These are phyloP conservation scores for Arabis hirsuta DNA, from an alignment of 345 rosid genomes.

Conservation along the genomic window DNA sequence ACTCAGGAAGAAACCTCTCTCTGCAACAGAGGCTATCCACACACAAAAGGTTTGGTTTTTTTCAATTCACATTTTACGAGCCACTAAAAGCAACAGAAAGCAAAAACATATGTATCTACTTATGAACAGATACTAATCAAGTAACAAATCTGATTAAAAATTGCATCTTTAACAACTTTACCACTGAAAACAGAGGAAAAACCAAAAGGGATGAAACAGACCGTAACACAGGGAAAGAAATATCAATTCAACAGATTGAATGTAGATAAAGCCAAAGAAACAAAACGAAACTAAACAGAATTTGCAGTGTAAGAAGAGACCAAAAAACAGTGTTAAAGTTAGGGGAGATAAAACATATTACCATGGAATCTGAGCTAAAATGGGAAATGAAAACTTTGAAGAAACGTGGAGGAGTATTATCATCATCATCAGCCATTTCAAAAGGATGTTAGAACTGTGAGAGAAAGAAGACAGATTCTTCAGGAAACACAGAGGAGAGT, in stretches of 20 bases:
- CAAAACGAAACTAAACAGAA: too few species aligned
- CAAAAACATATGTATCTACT: too few species aligned
- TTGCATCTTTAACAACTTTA: neutral
- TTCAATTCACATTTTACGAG: too few species aligned
- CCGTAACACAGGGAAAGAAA: too few species aligned
- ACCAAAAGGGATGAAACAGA: neutral
- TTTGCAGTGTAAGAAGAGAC: neutral
- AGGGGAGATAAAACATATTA: neutral
- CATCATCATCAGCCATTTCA: too few species aligned
- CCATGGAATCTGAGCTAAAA: too few species aligned
- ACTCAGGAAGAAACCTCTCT: neutral
- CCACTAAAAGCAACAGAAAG: too few species aligned
- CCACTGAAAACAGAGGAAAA: conserved; percentile 21
- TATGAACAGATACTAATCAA: neutral
- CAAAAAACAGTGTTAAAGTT: neutral
- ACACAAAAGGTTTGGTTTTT: neutral
- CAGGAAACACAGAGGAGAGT: neutral
- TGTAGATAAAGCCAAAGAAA: too few species aligned
- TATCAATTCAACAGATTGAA: too few species aligned
- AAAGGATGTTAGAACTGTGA: too few species aligned
- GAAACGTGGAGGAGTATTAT: too few species aligned
- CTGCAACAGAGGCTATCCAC: neutral
- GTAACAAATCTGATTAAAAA: neutral
- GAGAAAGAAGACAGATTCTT: neutral
- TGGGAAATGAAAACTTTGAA: too few species aligned